A percentile compares a stretch with the other conserved stretches of the same genome.
Conservation (phyloP, 1,139 yeast species). For the Scheffersomyces illinoinensis region DNA sequence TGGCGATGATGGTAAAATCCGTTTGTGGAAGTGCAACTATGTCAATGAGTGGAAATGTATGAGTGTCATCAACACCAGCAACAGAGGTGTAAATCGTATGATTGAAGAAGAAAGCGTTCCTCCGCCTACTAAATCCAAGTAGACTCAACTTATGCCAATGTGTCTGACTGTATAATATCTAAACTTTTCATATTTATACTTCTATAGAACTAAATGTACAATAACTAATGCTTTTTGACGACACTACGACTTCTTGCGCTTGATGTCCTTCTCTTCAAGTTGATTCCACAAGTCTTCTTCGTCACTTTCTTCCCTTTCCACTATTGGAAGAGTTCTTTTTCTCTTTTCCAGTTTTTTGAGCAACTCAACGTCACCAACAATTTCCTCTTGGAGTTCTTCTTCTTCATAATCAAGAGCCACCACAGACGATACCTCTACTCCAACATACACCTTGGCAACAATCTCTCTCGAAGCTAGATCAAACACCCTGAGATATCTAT, state of each 20-base stretch:
- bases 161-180: not conserved
- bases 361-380: slow-evolving; percentile 13
- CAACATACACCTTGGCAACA: slow-evolving; percentile 71
- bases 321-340: slow-evolving; percentile 21
- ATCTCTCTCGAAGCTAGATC: slow-evolving; percentile 58
- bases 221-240: not conserved
- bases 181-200: not conserved
- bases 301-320: slow-evolving; percentile 32
- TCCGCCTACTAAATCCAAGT: not conserved
- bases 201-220: not conserved
- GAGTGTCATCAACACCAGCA: slow-evolving; percentile 80
- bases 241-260: slow-evolving; percentile 1
- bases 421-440: slow-evolving; percentile 68
- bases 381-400: slow-evolving; percentile 24
- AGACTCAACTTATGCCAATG: not conserved
- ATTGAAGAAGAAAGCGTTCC: not conserved
- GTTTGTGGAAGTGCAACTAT: slow-evolving; percentile 89
- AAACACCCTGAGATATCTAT: slow-evolving; percentile 79
- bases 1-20: slow-evolving; percentile 91
- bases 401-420: slow-evolving; percentile 52
- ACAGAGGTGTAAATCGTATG: slow-evolving; percentile 12
- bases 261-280: slow-evolving; percentile 31
- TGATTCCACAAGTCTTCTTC: slow-evolving; percentile 43
- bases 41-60: slow-evolving; percentile 88
- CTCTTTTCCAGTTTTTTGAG: slow-evolving; percentile 12